phyloP scores from a whole-genome alignment of 495 filamentous ascomycete genomes.

The Clohesyomyces aquaticus region DNA sequence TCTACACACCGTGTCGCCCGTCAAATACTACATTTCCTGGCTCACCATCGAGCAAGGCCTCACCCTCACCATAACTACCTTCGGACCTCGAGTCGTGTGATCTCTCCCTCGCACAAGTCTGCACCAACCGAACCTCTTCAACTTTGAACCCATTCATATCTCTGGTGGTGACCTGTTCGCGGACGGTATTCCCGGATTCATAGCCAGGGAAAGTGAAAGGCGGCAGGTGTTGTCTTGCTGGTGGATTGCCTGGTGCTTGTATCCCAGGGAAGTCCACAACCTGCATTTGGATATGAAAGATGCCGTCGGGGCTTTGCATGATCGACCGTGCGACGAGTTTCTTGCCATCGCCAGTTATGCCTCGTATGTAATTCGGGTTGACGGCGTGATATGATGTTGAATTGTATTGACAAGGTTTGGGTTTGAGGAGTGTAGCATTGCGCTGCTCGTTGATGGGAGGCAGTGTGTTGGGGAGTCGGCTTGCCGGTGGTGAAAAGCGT shows the following conservation, averaged over 20 bases:
- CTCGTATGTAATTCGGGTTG: slow-evolving; percentile 16
- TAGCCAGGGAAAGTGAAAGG: not conserved
- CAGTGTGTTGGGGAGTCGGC: not conserved
- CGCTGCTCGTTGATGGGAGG: slow-evolving; percentile 1
- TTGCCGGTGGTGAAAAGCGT: not conserved
- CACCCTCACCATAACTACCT: not conserved
- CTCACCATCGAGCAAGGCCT: not conserved
- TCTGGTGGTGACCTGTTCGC: not conserved
- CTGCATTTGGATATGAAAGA: slow-evolving; percentile 18
- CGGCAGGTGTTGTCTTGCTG: not conserved
- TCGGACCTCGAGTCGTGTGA: not conserved
- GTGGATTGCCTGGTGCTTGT: not conserved
- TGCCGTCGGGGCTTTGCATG: slow-evolving; percentile 14
- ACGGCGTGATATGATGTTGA: not conserved
- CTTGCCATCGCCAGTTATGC: slow-evolving; percentile 15
- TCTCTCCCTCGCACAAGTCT: not conserved
- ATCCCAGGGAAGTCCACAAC: slow-evolving; percentile 8
- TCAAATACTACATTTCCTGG: too few relatives aligned
- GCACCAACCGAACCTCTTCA: not conserved
- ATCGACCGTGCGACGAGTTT: slow-evolving; percentile 7
- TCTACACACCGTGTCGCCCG: too few relatives aligned
- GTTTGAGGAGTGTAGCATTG: not conserved
- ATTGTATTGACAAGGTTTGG: not conserved
- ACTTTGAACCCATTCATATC: not conserved
- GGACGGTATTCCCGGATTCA: not conserved